Conservation (phyloP, 108 stramenopile genomes). For the Cyclotella baltica region DNA sequence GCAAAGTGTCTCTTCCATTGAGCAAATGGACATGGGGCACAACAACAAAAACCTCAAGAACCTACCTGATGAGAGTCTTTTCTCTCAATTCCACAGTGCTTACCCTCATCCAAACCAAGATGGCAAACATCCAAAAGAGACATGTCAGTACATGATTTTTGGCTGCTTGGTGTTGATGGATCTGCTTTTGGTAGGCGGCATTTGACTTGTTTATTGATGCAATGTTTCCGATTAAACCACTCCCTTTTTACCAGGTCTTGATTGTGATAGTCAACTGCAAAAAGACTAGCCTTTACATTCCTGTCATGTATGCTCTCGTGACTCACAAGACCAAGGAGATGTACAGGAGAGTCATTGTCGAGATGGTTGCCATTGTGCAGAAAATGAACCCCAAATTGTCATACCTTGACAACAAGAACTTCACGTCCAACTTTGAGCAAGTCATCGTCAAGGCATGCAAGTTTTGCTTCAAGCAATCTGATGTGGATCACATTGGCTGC, state of each 20-base stretch:
- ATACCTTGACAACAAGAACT: neutral
- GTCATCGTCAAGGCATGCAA: constrained; percentile 4
- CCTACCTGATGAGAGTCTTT: neutral
- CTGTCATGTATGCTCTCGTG: constrained; percentile 33
- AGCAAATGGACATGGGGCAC: neutral
- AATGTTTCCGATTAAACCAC: constrained; percentile 11
- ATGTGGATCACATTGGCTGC: constrained; percentile 24
- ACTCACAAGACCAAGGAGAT: constrained; percentile 6
- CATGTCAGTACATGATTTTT: constrained; percentile 23
- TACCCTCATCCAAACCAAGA: neutral
- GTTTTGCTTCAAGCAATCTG: constrained; percentile 1
- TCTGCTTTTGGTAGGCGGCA: neutral
- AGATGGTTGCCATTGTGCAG: neutral
- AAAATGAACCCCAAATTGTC: too few species aligned
- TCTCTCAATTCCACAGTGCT: neutral
- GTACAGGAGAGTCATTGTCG: constrained; percentile 11
- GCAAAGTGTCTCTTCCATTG: neutral
- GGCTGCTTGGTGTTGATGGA: neutral
- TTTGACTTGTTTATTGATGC: constrained; percentile 34
- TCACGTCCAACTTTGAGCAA: constrained; percentile 29
- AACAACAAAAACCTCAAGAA: neutral
- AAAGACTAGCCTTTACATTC: constrained; percentile 11
- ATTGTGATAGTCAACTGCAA: constrained; percentile 23
- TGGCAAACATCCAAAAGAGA: neutral
- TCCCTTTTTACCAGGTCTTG: constrained; percentile 23